Base-by-base conservation (phyloP, 768 basidiomycete genomes). In the Kwoniella sp. region DNA sequence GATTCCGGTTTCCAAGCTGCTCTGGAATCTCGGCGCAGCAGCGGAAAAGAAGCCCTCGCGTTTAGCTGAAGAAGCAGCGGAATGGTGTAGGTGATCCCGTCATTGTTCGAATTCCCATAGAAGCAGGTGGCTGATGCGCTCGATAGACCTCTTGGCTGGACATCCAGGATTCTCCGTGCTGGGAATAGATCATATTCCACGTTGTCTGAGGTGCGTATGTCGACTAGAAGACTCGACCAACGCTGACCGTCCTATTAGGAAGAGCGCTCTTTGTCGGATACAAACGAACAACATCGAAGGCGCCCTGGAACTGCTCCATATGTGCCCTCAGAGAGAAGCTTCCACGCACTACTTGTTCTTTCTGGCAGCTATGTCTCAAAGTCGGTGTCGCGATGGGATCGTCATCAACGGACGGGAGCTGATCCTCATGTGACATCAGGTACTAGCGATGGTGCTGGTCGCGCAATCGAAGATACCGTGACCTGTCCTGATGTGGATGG, bases 311-410 rank as follows among this genome's bases (percentile, higher is more conserved):
- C 28, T 61, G 54, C 17, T 65, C 7, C 20, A 59, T 25, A 41
- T 51, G 11, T 64, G 67, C 48, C 38, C 63, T 0, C 38, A 38
- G 0, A 12, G 30, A 0, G 58, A 65, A 41, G 67, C 67, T 1
- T 28, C 62, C 12, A 68, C 63, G 20, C 58, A 61, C 15, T 61
- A 68, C 31, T 30, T 68, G 13, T 38, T 55, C 22, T 68, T 68
- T 29, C 53, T 68, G n/a, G 37, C 60, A 23, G 62, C 67, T 9
- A 25, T 55, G 23, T n/a, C 60, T 9, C 52, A 53, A 31, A 45
- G 67, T 68, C 11, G 25, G 56, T 58, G 8, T 5, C 25, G 29
- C 28, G 8, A 55, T 23, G 9, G 11, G 17, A 45, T 45, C 5
- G 11, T 3, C 41, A 45, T 31, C 29, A 2, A n/a, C 54, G 2